Percentiles rank a stretch among this genome's conserved stretches.
phyloP scores from a whole-genome alignment of 148 eudicot species.

The Spergularia marina region DNA sequence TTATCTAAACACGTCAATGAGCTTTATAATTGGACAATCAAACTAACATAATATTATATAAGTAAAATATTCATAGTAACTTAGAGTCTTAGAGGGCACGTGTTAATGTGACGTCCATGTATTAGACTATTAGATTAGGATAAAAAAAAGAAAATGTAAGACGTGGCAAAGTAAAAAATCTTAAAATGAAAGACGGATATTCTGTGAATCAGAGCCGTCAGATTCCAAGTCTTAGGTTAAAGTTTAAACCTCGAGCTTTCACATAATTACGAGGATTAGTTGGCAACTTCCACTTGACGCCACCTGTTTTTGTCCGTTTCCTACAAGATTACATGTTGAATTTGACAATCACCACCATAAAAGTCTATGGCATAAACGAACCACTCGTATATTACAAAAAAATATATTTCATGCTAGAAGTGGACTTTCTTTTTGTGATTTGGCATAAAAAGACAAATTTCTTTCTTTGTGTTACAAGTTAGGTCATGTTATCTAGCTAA shows the following conservation, averaged over 20 bases:
- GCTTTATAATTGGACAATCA: neutral
- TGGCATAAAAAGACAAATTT: neutral
- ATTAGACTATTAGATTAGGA: constrained; percentile 7
- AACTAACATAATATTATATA: neutral
- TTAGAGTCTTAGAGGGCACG: neutral
- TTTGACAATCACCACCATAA: too few relatives aligned
- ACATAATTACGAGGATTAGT: constrained; percentile 11
- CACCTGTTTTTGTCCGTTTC: constrained; percentile 21
- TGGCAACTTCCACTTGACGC: constrained; percentile 14
- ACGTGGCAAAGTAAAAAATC: constrained; percentile 7
- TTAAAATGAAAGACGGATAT: neutral
- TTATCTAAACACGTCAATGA: neutral
- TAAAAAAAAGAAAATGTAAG: neutral
- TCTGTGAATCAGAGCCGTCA: constrained; percentile 25
- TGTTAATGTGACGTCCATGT: constrained; percentile 3
- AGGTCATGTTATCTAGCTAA: too few relatives aligned
- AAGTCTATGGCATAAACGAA: too few relatives aligned
- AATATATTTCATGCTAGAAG: neutral
- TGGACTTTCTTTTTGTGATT: neutral
- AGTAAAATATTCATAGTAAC: neutral
- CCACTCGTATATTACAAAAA: too few relatives aligned
- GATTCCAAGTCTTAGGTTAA: neutral
- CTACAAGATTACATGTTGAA: neutral
- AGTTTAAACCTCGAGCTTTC: neutral
- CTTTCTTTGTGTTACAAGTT: neutral